phyloP scores from a whole-genome alignment of 139 green algal species.

The Chlamydomonas asymmetrica region DNA sequence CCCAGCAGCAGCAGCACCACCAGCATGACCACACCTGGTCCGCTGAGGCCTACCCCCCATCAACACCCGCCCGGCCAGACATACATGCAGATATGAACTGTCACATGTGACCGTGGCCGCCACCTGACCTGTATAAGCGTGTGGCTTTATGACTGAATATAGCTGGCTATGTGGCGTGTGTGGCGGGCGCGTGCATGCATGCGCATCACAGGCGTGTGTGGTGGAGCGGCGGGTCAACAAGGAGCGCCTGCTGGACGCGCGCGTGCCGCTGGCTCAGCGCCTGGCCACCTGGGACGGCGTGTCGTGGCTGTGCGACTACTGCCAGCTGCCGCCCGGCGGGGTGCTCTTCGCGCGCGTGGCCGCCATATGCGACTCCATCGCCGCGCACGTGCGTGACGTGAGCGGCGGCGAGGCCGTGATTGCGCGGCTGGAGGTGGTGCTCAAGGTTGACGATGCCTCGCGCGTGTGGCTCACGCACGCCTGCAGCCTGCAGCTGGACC shows the following conservation, averaged over 20 bases:
- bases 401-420: constrained; percentile 11
- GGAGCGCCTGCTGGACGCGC: constrained; percentile 17
- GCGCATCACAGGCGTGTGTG: constrained; percentile 15
- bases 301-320: constrained; percentile 17
- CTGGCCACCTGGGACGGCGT: constrained; percentile 26
- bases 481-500: constrained; percentile 32
- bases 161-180: no score
- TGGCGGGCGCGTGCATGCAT: no score
- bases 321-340: constrained; percentile 11
- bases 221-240: constrained; percentile 30
- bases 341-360: constrained; percentile 21
- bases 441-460: constrained; percentile 40
- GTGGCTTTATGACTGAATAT: no score
- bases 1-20: no score
- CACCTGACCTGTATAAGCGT: no score
- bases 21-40: no score
- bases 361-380: constrained; percentile 30
- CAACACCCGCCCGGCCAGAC: no score
- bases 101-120: no score
- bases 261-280: constrained; percentile 16
- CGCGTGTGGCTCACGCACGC: constrained; percentile 43
- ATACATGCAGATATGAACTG: no score
- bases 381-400: constrained; percentile 35
- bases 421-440: constrained; percentile 45
- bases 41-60: no score